A percentile compares a stretch with the other conserved stretches of the same genome.
Evolutionary conservation across 345 rosid species (phyloP).

Genomic region (Eucalyptus victrix): DNA sequence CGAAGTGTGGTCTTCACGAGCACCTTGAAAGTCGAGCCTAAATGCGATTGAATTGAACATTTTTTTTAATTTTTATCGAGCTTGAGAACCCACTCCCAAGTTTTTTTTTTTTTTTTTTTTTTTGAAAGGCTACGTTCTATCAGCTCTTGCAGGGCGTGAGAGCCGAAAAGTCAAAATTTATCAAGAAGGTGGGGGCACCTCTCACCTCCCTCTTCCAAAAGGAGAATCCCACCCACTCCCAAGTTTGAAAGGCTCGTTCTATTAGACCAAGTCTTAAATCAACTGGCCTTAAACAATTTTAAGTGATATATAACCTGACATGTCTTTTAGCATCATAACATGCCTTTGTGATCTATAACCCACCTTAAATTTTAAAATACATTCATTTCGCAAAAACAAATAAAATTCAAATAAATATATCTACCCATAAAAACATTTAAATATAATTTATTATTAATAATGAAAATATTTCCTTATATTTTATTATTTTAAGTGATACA

Average conservation of each 20-base stretch:
- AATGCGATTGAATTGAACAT: not conserved
- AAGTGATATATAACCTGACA: too few relatives aligned
- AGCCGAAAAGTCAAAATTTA: too few relatives aligned
- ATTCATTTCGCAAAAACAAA: not conserved
- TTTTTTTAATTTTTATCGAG: not conserved
- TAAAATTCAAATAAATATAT: not conserved
- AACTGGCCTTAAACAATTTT: not conserved
- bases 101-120: too few relatives aligned
- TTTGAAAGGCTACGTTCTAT: not conserved
- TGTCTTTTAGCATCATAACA: not conserved
- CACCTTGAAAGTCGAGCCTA: not conserved
- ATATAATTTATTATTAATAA: not conserved
- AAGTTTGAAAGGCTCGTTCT: not conserved
- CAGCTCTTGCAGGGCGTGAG: too few relatives aligned
- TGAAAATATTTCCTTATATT: fast-evolving
- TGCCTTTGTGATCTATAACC: fast-evolving
- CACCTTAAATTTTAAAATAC: too few relatives aligned
- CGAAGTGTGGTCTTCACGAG: not conserved
- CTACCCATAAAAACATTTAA: not conserved
- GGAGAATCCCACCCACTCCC: not conserved
- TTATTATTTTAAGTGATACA: not conserved
- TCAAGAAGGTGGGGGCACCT: too few relatives aligned
- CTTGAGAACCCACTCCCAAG: not conserved
- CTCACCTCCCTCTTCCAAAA: too few relatives aligned
- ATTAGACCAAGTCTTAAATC: not conserved